Base-by-base conservation (phyloP, 148 eudicot genomes). In the Rhododendron simsii region DNA sequence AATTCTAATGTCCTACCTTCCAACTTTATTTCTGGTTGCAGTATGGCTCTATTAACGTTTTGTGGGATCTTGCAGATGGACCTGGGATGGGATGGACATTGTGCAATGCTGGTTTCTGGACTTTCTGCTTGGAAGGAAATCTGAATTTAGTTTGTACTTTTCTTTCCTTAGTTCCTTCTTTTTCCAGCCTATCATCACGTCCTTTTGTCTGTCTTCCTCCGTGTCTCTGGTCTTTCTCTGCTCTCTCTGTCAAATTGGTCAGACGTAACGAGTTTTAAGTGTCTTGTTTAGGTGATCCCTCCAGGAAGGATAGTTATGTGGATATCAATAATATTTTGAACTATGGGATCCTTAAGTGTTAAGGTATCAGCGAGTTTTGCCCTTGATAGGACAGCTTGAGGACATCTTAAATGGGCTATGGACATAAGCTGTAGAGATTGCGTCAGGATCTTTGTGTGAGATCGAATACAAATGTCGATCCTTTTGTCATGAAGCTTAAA, bases 71-170 rank as follows among this genome's bases (percentile, higher is more conserved):
- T 73, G 53, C 91, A 89, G 91, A 89, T 85, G 41, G 77, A 53
- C 71, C 55, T 35, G 78, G 76, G 65, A 67, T 50, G 35, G 84
- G 78, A 82, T 81, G 83, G 63, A 26, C 37, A 37, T 61, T 13
- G 37, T 55, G 33, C 79, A 18, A 23, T 69, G 80, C 41, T 78
- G 63, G 87, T 78, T 50, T 79, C 12, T 80, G 80, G 84, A 45
- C 45, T 78, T 79, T 45, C 78, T 85, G 71, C 84, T 83, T 28
- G 45, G 81, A 84, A 88, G 90, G 88, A 73, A 88, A 78, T 84
- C 88, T 71, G 86, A 73, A 83, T 53, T 69, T 65, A 63, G 57
- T 83, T 61, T 77, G 21, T 83, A 45, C 47, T 23, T 83, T 59
- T 28, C 39, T 41, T 81, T 86, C 77, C 81, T 74, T 76, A 12